These are phyloP conservation scores for Rutidosis leptorrhynchoides DNA, from an alignment of 129 eudicot genomes.

Conservation along the genomic window DNA sequence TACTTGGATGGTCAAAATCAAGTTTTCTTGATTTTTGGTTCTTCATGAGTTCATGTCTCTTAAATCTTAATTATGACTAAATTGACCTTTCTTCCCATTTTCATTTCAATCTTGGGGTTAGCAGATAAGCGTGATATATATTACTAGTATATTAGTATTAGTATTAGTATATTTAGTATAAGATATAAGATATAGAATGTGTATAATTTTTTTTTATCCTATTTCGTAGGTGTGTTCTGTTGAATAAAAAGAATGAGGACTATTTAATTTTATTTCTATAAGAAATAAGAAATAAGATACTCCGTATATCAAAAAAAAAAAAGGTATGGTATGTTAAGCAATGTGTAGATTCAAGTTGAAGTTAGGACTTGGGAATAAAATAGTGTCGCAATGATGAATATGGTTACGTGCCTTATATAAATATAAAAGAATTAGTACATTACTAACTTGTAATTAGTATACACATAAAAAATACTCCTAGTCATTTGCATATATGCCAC, in stretches of 20 bases:
- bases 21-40: background rate
- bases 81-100: too few relatives aligned
- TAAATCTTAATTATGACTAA: too few relatives aligned
- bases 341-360: background rate
- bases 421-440: background rate
- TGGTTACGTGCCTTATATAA: background rate
- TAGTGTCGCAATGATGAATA: background rate
- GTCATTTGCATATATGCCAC: slow-evolving; percentile 8
- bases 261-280: background rate
- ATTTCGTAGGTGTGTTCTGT: background rate
- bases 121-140: too few relatives aligned
- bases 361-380: background rate
- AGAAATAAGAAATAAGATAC: too few relatives aligned
- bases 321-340: background rate
- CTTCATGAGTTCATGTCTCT: background rate
- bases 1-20: background rate
- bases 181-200: too few relatives aligned
- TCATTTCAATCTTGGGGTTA: too few relatives aligned
- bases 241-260: background rate
- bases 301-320: background rate
- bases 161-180: too few relatives aligned
- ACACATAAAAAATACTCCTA: background rate
- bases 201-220: too few relatives aligned
- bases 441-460: background rate
- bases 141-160: too few relatives aligned